Evolutionary conservation across 2,329 filamentous ascomycete species (phyloP).

Genomic region (Penicillium brevicompactum): DNA sequence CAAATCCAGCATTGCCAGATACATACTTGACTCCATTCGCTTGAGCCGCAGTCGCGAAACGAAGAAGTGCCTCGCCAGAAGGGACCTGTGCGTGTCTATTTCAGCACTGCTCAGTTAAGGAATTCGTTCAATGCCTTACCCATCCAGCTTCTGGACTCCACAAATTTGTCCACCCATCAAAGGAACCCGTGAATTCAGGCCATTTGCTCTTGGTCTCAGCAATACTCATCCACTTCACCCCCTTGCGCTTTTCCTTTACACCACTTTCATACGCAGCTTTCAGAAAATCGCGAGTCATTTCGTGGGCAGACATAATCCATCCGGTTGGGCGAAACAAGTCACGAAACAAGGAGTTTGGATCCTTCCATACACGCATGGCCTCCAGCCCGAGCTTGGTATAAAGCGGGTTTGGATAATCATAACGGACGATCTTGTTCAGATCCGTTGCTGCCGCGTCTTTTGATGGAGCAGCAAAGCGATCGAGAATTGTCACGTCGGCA

Average conservation of each 20-base stretch:
- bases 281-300: background rate
- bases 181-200: slow-evolving; percentile 13
- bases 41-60: slow-evolving; percentile 4
- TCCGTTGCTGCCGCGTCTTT: slow-evolving; percentile 23
- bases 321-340: slow-evolving; percentile 22
- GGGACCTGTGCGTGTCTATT: background rate
- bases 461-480: slow-evolving; percentile 14
- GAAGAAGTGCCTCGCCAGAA: background rate
- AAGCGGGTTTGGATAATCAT: slow-evolving; percentile 24
- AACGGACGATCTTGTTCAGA: slow-evolving; percentile 25
- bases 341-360: slow-evolving; percentile 10
- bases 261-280: background rate
- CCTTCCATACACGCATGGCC: slow-evolving; percentile 14
- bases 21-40: slow-evolving; percentile 19
- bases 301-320: slow-evolving; percentile 9
- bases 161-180: slow-evolving; percentile 24
- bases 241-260: slow-evolving; percentile 6
- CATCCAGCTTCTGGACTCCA: slow-evolving; percentile 25
- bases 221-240: background rate
- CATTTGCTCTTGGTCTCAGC: background rate
- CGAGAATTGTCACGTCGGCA: slow-evolving; percentile 8
- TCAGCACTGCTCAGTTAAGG: background rate
- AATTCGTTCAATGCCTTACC: background rate
- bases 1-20: background rate
- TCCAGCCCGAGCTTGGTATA: slow-evolving; percentile 22